Evolutionary conservation across 345 rosid species (phyloP).

Genomic region (Balakata baccata): DNA sequence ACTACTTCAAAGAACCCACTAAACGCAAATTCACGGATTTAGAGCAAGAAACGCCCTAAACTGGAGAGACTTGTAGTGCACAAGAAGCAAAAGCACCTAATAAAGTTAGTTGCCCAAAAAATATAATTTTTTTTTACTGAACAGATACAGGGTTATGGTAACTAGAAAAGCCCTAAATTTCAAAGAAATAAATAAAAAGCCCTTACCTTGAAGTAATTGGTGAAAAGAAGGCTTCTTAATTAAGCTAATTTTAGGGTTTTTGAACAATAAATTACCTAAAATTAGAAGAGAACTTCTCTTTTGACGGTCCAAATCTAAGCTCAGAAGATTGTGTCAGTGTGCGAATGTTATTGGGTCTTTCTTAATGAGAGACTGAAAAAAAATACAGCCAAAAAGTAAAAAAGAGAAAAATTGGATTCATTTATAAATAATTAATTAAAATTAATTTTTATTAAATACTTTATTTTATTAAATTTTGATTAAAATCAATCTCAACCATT

Average conservation of each 20-base stretch:
- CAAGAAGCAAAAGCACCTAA: background rate
- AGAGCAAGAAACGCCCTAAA: background rate
- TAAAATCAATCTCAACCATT: too few relatives aligned
- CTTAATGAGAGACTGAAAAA: background rate
- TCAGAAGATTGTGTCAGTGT: background rate
- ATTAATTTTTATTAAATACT: too few relatives aligned
- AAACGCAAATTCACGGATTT: slow-evolving; percentile 1
- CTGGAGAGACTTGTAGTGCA: background rate
- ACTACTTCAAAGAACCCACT: background rate
- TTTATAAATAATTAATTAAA: too few relatives aligned
- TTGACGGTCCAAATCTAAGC: slow-evolving; percentile 20
- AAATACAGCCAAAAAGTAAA: slow-evolving; percentile 9
- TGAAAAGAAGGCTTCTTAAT: background rate
- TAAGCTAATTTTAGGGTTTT: slow-evolving; percentile 5
- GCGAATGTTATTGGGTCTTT: background rate
- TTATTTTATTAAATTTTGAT: too few relatives aligned
- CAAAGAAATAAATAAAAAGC: background rate
- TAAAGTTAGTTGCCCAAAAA: background rate
- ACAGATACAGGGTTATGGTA: background rate
- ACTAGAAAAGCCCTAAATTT: slow-evolving; percentile 5
- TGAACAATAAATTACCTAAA: background rate
- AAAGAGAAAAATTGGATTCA: background rate
- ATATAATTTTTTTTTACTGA: background rate
- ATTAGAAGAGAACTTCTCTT: background rate
- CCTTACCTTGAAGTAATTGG: slow-evolving; percentile 16